Evolutionary conservation across 2,329 filamentous ascomycete species (phyloP).

Genomic region (Paracorniculantispora psalliotae): DNA sequence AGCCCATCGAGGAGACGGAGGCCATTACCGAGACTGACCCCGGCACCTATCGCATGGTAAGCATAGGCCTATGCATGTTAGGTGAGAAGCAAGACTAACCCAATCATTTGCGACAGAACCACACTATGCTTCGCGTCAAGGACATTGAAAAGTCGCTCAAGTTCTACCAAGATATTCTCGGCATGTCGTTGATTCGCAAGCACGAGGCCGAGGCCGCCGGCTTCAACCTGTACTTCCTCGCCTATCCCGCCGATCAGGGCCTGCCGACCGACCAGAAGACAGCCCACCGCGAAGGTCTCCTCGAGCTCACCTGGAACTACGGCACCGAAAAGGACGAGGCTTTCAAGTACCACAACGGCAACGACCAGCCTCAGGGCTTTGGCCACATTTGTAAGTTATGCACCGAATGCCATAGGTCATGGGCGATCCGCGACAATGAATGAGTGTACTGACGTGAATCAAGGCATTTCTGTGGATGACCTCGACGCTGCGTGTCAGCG

Average conservation of each 20-base stretch:
- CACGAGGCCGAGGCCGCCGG: slow-evolving; percentile 62
- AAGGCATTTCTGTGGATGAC: slow-evolving; percentile 77
- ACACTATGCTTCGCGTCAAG: slow-evolving; percentile 95
- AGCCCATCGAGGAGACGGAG: slow-evolving; percentile 66
- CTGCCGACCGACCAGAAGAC: slow-evolving; percentile 49
- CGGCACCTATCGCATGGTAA: slow-evolving; percentile 65
- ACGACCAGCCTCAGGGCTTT: slow-evolving; percentile 86
- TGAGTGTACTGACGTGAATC: background rate
- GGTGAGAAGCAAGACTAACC: background rate
- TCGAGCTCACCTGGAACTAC: slow-evolving; percentile 85
- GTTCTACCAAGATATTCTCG: slow-evolving; percentile 81
- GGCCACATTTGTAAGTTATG: slow-evolving; percentile 74
- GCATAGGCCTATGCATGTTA: slow-evolving; percentile 2
- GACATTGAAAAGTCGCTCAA: slow-evolving; percentile 66
- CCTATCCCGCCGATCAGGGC: slow-evolving; percentile 60
- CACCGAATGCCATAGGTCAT: background rate
- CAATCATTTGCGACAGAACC: slow-evolving; percentile 58
- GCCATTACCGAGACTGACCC: slow-evolving; percentile 67
- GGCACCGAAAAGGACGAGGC: slow-evolving; percentile 78
- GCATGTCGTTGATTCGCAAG: slow-evolving; percentile 78
- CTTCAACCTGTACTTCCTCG: slow-evolving; percentile 93
- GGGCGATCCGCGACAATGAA: background rate
- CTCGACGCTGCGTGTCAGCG: slow-evolving; percentile 81
- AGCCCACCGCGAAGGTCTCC: slow-evolving; percentile 70
- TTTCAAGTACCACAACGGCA: slow-evolving; percentile 90